phyloP scores from a whole-genome alignment of 768 basidiomycete species.

The Pleurotus cornucopiae region DNA sequence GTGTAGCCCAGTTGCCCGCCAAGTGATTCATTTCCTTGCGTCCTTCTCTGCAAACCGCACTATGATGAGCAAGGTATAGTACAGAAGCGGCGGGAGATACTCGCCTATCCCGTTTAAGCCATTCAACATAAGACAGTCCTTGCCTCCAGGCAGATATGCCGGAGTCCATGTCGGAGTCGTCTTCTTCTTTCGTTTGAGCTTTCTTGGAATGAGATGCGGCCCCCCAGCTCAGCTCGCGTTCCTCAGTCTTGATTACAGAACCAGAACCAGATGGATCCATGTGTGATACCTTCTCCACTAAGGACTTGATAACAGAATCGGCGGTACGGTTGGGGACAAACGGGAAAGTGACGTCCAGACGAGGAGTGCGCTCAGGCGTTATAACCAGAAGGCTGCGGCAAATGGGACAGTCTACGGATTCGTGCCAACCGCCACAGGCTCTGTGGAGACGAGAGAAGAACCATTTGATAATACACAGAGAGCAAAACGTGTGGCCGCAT shows the following conservation, averaged over 20 bases:
- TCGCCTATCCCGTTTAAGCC: constrained; percentile 55
- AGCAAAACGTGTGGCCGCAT: constrained; percentile 70
- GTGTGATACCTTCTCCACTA: constrained; percentile 44
- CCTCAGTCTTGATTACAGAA: constrained; percentile 38
- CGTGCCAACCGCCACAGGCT: constrained; percentile 64
- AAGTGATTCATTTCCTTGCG: constrained; percentile 52
- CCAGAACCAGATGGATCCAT: constrained; percentile 24
- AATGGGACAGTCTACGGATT: constrained; percentile 62
- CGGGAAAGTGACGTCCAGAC: constrained; percentile 48
- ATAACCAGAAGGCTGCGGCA: constrained; percentile 52
- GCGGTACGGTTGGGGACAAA: constrained; percentile 62
- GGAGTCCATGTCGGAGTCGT: constrained; percentile 19
- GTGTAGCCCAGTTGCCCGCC: constrained; percentile 40
- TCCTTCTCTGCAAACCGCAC: constrained; percentile 38
- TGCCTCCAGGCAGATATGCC: constrained; percentile 48
- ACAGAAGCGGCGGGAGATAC: constrained; percentile 12
- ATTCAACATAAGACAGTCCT: constrained; percentile 48
- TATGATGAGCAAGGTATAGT: constrained; percentile 6
- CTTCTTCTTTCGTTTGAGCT: constrained; percentile 30
- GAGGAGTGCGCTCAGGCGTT: constrained; percentile 49
- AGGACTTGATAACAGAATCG: constrained; percentile 45
- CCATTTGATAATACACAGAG: constrained; percentile 63
- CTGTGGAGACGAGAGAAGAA: constrained; percentile 64
- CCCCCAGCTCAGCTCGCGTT: constrained; percentile 22
- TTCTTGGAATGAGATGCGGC: constrained; percentile 24